phyloP scores from a whole-genome alignment of 2,329 filamentous ascomycete genomes.

The Microcyclosporella mali region DNA sequence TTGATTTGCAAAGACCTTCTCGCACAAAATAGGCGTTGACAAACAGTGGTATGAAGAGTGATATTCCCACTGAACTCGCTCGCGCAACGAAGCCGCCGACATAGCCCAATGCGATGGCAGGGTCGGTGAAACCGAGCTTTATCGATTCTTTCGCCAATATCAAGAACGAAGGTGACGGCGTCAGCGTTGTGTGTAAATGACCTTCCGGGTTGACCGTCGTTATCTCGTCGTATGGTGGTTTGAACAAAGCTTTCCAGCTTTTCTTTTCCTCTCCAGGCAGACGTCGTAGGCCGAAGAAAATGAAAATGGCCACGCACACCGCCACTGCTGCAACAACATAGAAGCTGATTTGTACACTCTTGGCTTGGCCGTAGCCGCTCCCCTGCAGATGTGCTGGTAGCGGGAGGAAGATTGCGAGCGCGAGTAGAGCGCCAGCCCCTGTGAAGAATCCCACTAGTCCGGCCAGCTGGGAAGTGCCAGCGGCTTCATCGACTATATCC shows the following conservation, averaged over 20 bases:
- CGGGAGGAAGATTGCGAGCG: slow-evolving; percentile 75
- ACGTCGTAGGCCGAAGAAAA: slow-evolving; percentile 67
- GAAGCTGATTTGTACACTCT: slow-evolving; percentile 77
- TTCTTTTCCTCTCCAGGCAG: slow-evolving; percentile 71
- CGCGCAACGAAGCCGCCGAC: slow-evolving; percentile 90
- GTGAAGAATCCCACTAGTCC: slow-evolving; percentile 90
- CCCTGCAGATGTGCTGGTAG: slow-evolving; percentile 74
- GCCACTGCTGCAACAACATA: slow-evolving; percentile 75
- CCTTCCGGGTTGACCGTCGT: slow-evolving; percentile 21
- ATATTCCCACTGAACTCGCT: slow-evolving; percentile 90
- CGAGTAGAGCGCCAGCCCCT: slow-evolving; percentile 82
- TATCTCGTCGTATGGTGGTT: slow-evolving; percentile 28
- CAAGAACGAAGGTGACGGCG: slow-evolving; percentile 52
- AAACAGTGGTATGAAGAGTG: slow-evolving; percentile 86
- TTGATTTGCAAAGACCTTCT: slow-evolving; percentile 66
- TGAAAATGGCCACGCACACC: slow-evolving; percentile 64
- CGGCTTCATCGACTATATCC: slow-evolving; percentile 7
- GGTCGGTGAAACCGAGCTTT: slow-evolving; percentile 63
- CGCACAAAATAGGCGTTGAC: slow-evolving; percentile 85
- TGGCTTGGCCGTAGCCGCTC: slow-evolving; percentile 62
- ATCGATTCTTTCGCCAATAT: slow-evolving; percentile 38
- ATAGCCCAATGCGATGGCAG: slow-evolving; percentile 78
- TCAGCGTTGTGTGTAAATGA: slow-evolving; percentile 20
- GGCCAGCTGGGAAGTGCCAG: slow-evolving; percentile 54
- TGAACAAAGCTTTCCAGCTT: slow-evolving; percentile 49